Base-by-base conservation (phyloP, 1,284 basidiomycete species). In the Trametes hirsuta region DNA sequence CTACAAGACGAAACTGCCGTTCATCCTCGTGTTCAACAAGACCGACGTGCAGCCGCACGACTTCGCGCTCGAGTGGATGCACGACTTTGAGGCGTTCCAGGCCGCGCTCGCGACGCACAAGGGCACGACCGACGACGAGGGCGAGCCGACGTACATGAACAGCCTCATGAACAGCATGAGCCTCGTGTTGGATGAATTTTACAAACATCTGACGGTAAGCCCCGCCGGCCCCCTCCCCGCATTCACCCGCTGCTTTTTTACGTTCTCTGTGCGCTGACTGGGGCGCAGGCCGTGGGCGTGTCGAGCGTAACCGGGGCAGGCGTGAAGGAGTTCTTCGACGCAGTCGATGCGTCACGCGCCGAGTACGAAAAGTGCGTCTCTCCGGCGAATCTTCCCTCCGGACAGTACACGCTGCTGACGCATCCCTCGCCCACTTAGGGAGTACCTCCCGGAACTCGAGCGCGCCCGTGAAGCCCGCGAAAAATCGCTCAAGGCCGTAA, bases 91-190 rank as follows among this genome's bases (percentile, higher is more conserved):
- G 75, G 84, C 84, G 22, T 93, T 93, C 73, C 92, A 95, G 66
- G 81, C 77, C 4, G 91, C 91, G 9, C 76, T 93, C 59, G 84
- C 87, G 0, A 76, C 84, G 0, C 87, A 90, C 68, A 74, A 79
- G 46, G 85, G 85, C 8, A 83, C 87, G 15, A 80, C 83, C 45
- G 91, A 94, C 69, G 82, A 89, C 9, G 92, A 94, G 63, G 96
- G 94, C 46, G 95, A 97, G 70, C 92, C 93, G 51, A 97, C 93
- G 46, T 99, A 98, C 76, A 97, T 98, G 94, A 97, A 95, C 75
- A 96, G 94, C 71, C 80, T 99, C 64, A 99, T 99, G 97, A 95
- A 97, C 69, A 95, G 93, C 72, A 99, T 99, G 97, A 95, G 95
- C 74, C 79, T 99, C 48, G 96, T 99, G 6, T 78, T 99, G 57